These are phyloP conservation scores for Tephrocybe sp. DNA, from an alignment of 768 basidiomycete species.

Conservation along the genomic window DNA sequence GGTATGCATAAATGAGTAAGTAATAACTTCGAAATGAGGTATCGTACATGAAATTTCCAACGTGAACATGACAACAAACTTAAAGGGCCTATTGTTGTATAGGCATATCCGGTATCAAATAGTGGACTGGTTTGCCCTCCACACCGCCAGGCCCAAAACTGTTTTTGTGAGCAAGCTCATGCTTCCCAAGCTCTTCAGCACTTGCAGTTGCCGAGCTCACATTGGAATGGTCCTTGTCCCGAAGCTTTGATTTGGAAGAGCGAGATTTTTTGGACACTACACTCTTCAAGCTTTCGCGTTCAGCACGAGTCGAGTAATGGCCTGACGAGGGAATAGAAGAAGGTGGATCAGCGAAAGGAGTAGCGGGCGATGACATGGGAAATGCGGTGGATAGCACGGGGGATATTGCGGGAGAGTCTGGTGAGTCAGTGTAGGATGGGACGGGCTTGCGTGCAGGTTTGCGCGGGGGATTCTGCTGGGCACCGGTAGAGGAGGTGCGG, in stretches of 20 bases:
- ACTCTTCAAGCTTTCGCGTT: constrained; percentile 15
- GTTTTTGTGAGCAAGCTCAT: constrained; percentile 18
- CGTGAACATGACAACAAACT: neutral
- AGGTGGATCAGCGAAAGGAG: constrained; percentile 4
- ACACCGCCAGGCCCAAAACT: constrained; percentile 22
- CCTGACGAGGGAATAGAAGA: neutral
- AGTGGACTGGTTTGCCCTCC: constrained; percentile 20
- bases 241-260: constrained; percentile 5
- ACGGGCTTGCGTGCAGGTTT: constrained; percentile 21
- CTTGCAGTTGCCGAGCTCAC: constrained; percentile 10
- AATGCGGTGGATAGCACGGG: constrained; percentile 2
- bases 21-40: neutral
- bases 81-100: neutral
- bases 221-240: constrained; percentile 1
- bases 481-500: neutral
- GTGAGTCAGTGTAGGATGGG: constrained; percentile 14
- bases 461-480: constrained; percentile 2
- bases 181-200: constrained; percentile 4
- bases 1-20: neutral
- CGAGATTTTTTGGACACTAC: constrained; percentile 6
- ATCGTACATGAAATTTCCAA: neutral
- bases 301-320: constrained; percentile 17
- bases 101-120: constrained; percentile 24
- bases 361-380: neutral
- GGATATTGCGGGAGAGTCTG: constrained; percentile 1